Conservation (phyloP, 768 basidiomycete genomes). For the Lentinula sp. region DNA sequence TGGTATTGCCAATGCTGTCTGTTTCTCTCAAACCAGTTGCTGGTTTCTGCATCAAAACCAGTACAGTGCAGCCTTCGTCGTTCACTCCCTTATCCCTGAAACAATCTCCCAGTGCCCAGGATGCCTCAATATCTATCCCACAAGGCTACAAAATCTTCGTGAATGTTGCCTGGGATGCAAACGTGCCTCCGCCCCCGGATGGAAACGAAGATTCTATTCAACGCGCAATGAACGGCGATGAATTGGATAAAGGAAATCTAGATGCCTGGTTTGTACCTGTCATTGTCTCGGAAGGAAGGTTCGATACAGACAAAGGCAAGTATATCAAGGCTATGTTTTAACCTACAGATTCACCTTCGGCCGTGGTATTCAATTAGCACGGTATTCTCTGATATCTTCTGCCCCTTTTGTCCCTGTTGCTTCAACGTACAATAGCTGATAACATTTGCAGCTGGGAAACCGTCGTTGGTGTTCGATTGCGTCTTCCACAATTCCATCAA, state of each 20-base stretch:
- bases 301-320: slow-evolving; percentile 67
- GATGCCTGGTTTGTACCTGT: slow-evolving; percentile 64
- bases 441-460: slow-evolving; percentile 52
- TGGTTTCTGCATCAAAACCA: slow-evolving; percentile 69
- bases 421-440: neutral
- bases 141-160: slow-evolving; percentile 62
- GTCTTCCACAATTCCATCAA: slow-evolving; percentile 57
- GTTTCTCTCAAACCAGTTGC: slow-evolving; percentile 50
- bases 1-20: slow-evolving; percentile 8
- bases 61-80: slow-evolving; percentile 33
- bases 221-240: slow-evolving; percentile 49
- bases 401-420: too few species aligned
- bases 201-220: slow-evolving; percentile 51
- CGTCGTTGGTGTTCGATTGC: slow-evolving; percentile 68
- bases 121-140: slow-evolving; percentile 28
- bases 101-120: slow-evolving; percentile 22
- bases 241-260: slow-evolving; percentile 29
- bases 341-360: neutral
- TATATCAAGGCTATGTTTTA: slow-evolving; percentile 7
- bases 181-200: slow-evolving; percentile 66
- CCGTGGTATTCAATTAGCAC: neutral
- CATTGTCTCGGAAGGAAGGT: slow-evolving; percentile 56
- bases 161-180: slow-evolving; percentile 65
- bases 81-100: slow-evolving; percentile 19
- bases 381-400: neutral